A percentile compares a stretch with the other conserved stretches of the same genome.
Conservation (phyloP, 78 protist species). For the Corallochytrium limacisporum region DNA sequence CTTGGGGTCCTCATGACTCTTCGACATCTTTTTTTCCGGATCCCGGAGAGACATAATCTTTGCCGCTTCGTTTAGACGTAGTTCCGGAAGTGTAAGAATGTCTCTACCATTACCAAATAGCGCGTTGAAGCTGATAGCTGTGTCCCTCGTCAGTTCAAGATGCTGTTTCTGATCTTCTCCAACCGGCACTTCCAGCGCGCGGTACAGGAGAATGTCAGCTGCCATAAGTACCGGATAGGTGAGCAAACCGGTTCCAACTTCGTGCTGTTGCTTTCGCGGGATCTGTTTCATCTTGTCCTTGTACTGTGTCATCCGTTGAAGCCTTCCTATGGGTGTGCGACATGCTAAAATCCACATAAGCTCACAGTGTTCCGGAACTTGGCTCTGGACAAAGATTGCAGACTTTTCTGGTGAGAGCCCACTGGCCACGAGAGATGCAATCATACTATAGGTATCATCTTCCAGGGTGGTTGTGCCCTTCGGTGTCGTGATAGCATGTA, state of each 20-base stretch:
- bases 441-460: neutral
- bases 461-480: neutral
- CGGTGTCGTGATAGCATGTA: neutral
- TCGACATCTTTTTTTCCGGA: conserved; percentile 54
- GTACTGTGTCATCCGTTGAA: conserved; percentile 44
- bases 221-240: conserved; percentile 71
- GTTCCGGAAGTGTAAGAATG: neutral
- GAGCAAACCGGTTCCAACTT: conserved; percentile 42
- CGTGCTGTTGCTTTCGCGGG: neutral
- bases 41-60: conserved; percentile 49
- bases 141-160: conserved; percentile 48
- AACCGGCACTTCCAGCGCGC: conserved; percentile 67
- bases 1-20: conserved; percentile 26
- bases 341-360: conserved; percentile 50
- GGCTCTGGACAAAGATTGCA: neutral
- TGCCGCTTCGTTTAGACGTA: neutral
- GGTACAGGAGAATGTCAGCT: conserved; percentile 60
- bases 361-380: conserved; percentile 41
- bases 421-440: neutral
- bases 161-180: conserved; percentile 78
- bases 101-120: neutral
- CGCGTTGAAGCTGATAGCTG: conserved; percentile 42
- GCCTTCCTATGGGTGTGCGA: conserved; percentile 24
- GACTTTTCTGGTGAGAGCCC: neutral
- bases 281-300: conserved; percentile 7